Base-by-base conservation (phyloP, 1,139 yeast genomes). In the Pichia sp. region DNA sequence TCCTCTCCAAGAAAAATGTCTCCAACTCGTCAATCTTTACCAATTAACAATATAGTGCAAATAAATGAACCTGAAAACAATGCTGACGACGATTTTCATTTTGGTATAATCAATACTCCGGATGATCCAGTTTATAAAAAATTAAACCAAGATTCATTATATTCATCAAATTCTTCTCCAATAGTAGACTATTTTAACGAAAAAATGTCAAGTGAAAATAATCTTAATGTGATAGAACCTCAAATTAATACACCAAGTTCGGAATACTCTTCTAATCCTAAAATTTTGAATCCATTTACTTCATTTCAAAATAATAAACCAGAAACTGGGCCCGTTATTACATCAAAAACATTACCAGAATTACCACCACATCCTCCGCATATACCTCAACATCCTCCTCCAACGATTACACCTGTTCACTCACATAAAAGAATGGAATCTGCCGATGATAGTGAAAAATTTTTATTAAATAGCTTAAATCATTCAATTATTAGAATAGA, bases 401-500 rank as follows among this genome's bases (percentile, higher is more conserved):
- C 6, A 25, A 15, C 7, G 4, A 8, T 8, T 11, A 14, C 19
- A 11, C 22, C 22, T 14, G 5, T 13, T 8, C 14, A 15, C 6
- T 16, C 11, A 20, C 37, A 37, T 27, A 37, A 37, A 31, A 16
- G 35, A 3, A 13, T 27, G n/a, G 28, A 23, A 9, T 35, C 39
- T 8, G 30, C 15, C 6, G 42, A 42, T 33, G 45, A 44, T 32
- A 36, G 42, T 42, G 46, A 44, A 23, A 59, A 58, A 29, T 58
- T 56, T 38, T 36, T 57, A 21, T 43, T 93, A 2, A 76, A 72
- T 22, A 86, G 80, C 24, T 67, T 86, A 39, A 71, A 74, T 24
- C 78, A 86, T 0, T 54, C 61, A 1, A 46, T 56, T 10, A 74
- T 86, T 21, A 63, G 69, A 15, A 73, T 87, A 5, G 69, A 67